These are phyloP conservation scores for Fusarium pseudoanthophilum DNA, from an alignment of 2,329 filamentous ascomycete genomes.

Conservation along the genomic window DNA sequence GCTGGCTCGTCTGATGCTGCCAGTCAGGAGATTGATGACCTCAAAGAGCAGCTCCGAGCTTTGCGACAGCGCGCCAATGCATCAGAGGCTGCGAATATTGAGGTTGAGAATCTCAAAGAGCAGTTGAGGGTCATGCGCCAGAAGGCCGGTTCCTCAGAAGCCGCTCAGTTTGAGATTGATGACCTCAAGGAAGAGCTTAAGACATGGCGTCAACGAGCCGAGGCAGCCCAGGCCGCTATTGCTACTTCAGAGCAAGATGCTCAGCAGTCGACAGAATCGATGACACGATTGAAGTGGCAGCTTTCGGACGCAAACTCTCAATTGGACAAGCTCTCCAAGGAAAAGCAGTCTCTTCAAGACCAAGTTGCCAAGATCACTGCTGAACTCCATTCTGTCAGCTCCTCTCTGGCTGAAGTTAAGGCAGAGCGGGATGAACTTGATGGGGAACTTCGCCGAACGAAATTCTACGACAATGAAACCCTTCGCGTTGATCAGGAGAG, in stretches of 20 bases:
- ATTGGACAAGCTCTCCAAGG: constrained; percentile 65
- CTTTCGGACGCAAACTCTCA: constrained; percentile 68
- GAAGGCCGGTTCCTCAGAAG: constrained; percentile 36
- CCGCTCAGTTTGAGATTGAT: constrained; percentile 36
- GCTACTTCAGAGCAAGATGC: constrained; percentile 49
- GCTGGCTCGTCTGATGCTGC: constrained; percentile 40
- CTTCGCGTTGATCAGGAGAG: constrained; percentile 75
- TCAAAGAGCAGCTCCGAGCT: constrained; percentile 22
- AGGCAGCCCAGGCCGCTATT: constrained; percentile 44
- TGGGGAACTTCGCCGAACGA: constrained; percentile 65
- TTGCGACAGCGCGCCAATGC: constrained; percentile 10
- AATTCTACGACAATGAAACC: constrained; percentile 66
- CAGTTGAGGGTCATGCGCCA: constrained; percentile 42
- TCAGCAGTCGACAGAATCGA: constrained; percentile 53
- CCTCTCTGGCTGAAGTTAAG: constrained; percentile 66
- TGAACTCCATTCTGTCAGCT: constrained; percentile 68
- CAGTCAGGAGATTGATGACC: constrained; percentile 52
- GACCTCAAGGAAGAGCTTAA: constrained; percentile 40
- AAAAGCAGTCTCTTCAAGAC: constrained; percentile 72
- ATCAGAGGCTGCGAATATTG: constrained; percentile 50
- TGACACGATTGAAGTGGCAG: constrained; percentile 65
- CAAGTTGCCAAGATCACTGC: constrained; percentile 68
- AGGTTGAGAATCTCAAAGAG: constrained; percentile 46
- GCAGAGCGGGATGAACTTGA: constrained; percentile 75
- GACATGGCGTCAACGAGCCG: constrained; percentile 44